Conservation (phyloP, 2,329 filamentous ascomycete genomes). For the Talaromyces sp. region DNA sequence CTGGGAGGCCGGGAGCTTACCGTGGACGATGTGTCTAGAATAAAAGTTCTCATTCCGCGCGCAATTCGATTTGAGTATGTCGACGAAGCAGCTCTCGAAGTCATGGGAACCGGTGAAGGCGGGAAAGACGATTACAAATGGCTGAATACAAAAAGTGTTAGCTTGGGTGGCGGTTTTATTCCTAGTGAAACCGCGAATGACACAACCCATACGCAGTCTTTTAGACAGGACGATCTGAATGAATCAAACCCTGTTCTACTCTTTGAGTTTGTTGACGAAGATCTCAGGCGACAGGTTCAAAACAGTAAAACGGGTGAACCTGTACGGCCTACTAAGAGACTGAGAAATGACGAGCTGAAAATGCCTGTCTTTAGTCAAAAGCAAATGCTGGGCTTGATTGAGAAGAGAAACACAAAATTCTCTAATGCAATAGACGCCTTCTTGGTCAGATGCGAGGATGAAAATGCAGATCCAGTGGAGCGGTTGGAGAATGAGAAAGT, state of each 20-base stretch:
- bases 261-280: constrained; percentile 90
- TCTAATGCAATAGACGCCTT: constrained; percentile 70
- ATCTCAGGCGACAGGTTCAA: constrained; percentile 75
- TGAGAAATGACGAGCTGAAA: constrained; percentile 74
- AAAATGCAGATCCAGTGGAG: constrained; percentile 60
- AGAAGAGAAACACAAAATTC: constrained; percentile 84
- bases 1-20: constrained; percentile 62
- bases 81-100: constrained; percentile 75
- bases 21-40: constrained; percentile 75
- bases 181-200: constrained; percentile 11
- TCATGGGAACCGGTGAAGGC: constrained; percentile 68
- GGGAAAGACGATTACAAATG: constrained; percentile 25
- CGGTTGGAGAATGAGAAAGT: constrained; percentile 58
- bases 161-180: constrained; percentile 8
- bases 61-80: constrained; percentile 82
- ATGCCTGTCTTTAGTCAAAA: constrained; percentile 92
- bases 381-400: constrained; percentile 83
- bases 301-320: constrained; percentile 70
- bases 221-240: constrained; percentile 34
- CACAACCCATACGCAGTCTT: constrained; percentile 19
- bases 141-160: constrained; percentile 11
- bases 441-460: constrained; percentile 66
- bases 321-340: constrained; percentile 61
- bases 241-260: constrained; percentile 62
- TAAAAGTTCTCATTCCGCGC: constrained; percentile 71